Percentiles rank a stretch among this genome's conserved stretches.
These are phyloP conservation scores for Boletus tylopilopsis DNA, from an alignment of 768 basidiomycete species.

Conservation along the genomic window DNA sequence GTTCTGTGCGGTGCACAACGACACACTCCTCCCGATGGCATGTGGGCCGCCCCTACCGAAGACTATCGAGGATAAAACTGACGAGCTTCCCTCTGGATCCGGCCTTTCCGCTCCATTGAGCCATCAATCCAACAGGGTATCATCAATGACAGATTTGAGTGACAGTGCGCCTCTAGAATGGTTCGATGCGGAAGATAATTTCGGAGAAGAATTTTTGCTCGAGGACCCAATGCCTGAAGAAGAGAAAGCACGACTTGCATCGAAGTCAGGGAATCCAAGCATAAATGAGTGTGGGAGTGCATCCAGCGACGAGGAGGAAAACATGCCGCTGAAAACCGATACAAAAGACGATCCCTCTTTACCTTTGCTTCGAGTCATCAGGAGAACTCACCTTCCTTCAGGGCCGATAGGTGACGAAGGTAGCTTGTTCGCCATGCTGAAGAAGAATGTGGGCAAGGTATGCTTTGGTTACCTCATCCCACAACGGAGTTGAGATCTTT, in stretches of 20 bases:
- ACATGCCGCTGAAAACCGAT: background rate
- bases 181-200: constrained; percentile 66
- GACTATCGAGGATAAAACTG: constrained; percentile 48
- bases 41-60: constrained; percentile 37
- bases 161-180: constrained; percentile 56
- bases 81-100: constrained; percentile 22
- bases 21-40: constrained; percentile 20
- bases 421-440: constrained; percentile 75
- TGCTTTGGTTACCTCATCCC: constrained; percentile 3
- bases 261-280: constrained; percentile 41
- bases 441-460: constrained; percentile 89
- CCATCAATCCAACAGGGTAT: constrained; percentile 40
- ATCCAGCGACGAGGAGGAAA: constrained; percentile 50
- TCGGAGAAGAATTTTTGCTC: constrained; percentile 58
- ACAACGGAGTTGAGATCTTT: background rate
- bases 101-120: constrained; percentile 27
- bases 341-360: constrained; percentile 5
- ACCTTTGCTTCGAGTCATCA: constrained; percentile 32
- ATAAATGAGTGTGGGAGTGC: constrained; percentile 34
- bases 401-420: constrained; percentile 69
- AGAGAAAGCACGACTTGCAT: constrained; percentile 35
- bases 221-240: constrained; percentile 42
- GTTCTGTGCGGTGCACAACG: constrained; percentile 34
- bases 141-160: constrained; percentile 45
- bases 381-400: constrained; percentile 59